Evolutionary conservation across 805 yeast genomes (phyloP).

Genomic region (Yamadazyma ubonensis): DNA sequence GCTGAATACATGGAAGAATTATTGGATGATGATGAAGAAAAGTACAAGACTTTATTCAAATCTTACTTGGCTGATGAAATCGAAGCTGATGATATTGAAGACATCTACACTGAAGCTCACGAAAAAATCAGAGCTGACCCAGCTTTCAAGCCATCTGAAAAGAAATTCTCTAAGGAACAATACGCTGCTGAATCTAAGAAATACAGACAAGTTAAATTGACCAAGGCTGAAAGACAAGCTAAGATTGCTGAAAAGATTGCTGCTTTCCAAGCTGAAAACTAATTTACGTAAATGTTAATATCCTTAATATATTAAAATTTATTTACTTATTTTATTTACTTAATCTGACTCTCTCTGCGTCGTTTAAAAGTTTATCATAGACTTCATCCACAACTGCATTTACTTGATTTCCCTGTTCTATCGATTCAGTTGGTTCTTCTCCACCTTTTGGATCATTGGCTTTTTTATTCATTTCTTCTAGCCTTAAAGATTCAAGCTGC

Average conservation of each 20-base stretch:
- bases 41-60: constrained; percentile 94
- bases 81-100: constrained; percentile 96
- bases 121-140: constrained; percentile 97
- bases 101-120: constrained; percentile 91
- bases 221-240: constrained; percentile 88
- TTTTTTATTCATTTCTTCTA: constrained; percentile 10
- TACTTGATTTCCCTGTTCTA: constrained; percentile 15
- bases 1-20: constrained; percentile 99
- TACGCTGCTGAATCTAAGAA: constrained; percentile 96
- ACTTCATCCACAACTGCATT: constrained; percentile 63
- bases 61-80: constrained; percentile 95
- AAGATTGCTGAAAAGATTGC: constrained; percentile 92
- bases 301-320: constrained; percentile 11
- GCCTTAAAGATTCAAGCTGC: constrained; percentile 14
- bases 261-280: constrained; percentile 66
- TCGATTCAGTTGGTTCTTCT: constrained; percentile 29
- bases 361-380: constrained; percentile 68
- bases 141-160: constrained; percentile 79
- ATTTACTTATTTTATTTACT: constrained; percentile 23
- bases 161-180: constrained; percentile 95
- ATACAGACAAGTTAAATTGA: constrained; percentile 83
- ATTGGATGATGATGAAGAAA: constrained; percentile 99
- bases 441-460: neutral
- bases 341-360: constrained; percentile 63
- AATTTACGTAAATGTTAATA: constrained; percentile 15